A percentile compares a stretch with the other conserved stretches of the same genome.
Conservation (phyloP, 768 basidiomycete species). For the Xanthoconium stramineum region DNA sequence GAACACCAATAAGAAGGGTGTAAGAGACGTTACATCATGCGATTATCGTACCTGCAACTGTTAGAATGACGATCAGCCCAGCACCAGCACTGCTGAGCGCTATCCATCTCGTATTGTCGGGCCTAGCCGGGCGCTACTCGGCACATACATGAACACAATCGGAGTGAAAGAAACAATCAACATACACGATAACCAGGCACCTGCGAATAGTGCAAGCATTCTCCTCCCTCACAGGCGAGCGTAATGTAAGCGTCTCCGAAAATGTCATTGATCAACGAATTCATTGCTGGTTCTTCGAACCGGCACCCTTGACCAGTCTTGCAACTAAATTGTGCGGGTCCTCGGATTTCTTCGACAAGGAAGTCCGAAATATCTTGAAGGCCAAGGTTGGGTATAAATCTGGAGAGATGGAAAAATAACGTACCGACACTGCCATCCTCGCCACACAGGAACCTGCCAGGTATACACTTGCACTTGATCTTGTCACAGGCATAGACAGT, state of each 20-base stretch:
- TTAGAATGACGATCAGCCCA: constrained; percentile 67
- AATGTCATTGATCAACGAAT: constrained; percentile 86
- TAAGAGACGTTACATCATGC: background rate
- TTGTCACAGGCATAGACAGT: constrained; percentile 80
- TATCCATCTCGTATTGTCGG: constrained; percentile 78
- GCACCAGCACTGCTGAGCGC: constrained; percentile 82
- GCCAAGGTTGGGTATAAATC: background rate
- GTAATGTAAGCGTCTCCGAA: constrained; percentile 93
- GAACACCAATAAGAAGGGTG: background rate
- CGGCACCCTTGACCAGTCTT: constrained; percentile 66
- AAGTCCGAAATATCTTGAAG: constrained; percentile 84
- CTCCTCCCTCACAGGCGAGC: constrained; percentile 81
- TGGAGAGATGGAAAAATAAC: constrained; percentile 28
- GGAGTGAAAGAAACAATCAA: background rate
- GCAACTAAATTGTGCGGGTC: constrained; percentile 87
- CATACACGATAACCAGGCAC: constrained; percentile 87
- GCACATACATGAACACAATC: background rate
- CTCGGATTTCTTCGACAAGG: constrained; percentile 82
- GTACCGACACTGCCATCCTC: constrained; percentile 90
- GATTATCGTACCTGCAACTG: constrained; percentile 50
- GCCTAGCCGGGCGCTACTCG: constrained; percentile 67
- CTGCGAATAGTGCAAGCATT: constrained; percentile 90
- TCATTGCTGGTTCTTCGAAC: constrained; percentile 98
- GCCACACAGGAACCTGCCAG: constrained; percentile 91
- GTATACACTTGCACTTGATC: constrained; percentile 90